phyloP scores from a whole-genome alignment of 345 rosid genomes.

The Ailanthus altissimus region DNA sequence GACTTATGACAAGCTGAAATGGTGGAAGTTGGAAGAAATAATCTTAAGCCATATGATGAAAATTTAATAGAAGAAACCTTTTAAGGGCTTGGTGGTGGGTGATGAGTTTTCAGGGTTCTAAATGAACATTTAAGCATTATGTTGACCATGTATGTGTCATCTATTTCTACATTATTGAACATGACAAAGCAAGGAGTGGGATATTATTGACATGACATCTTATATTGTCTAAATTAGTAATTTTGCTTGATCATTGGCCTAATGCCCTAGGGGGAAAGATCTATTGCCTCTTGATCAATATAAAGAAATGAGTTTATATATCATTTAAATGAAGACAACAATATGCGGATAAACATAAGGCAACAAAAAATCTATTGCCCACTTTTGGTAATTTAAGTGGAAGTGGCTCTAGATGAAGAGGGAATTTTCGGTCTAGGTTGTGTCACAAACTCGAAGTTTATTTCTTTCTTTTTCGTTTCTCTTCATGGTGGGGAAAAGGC shows the following conservation, averaged over 20 bases:
- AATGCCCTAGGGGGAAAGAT: not conserved
- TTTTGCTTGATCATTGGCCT: not conserved
- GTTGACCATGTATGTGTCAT: not conserved
- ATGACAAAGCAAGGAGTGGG: not conserved
- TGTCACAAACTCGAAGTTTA: conserved; percentile 18
- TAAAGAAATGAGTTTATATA: not conserved
- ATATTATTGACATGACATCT: not conserved
- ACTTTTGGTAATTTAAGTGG: not conserved
- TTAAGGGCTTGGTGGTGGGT: not conserved
- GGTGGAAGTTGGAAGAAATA: not conserved
- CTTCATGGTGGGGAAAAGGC: conserved; percentile 27
- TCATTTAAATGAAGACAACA: not conserved
- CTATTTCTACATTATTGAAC: not conserved
- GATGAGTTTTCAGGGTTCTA: not conserved
- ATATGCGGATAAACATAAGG: not conserved
- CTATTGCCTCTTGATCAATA: not conserved
- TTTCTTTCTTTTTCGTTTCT: not conserved
- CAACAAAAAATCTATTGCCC: not conserved
- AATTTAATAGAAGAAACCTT: not conserved
- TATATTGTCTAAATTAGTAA: not conserved
- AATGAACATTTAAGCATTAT: not conserved
- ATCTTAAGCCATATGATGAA: not conserved
- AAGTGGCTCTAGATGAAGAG: not conserved
- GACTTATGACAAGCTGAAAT: not conserved
- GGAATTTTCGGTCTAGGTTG: not conserved